These are phyloP conservation scores for Leishmania mexicana DNA, from an alignment of 208 protist genomes.

Conservation along the genomic window DNA sequence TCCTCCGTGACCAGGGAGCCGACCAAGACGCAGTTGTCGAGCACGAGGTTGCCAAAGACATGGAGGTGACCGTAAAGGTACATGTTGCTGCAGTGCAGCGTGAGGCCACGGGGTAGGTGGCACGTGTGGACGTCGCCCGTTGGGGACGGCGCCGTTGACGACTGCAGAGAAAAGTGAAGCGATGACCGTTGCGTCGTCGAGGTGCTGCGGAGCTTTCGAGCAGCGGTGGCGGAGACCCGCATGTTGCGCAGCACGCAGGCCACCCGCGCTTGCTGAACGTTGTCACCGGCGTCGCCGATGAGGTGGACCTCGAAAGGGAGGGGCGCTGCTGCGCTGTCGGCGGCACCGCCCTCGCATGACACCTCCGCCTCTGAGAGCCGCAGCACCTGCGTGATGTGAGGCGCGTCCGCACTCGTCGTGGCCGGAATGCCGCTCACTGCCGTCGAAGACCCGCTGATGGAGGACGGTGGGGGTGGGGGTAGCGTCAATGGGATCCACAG, in stretches of 20 bases:
- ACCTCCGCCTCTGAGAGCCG: slow-evolving; percentile 2
- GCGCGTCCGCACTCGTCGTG: background rate
- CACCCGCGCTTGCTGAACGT: slow-evolving; percentile 3
- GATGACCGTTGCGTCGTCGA: background rate
- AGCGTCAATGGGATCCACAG: slow-evolving; percentile 28
- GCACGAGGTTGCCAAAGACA: slow-evolving; percentile 52
- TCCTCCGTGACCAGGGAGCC: slow-evolving; percentile 55
- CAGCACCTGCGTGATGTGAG: background rate
- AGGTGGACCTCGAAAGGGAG: slow-evolving; percentile 20
- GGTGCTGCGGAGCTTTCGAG: background rate
- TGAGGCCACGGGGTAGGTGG: slow-evolving; percentile 41
- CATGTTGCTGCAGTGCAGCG: slow-evolving; percentile 47
- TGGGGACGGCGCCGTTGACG: slow-evolving; percentile 27
- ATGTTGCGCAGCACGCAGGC: slow-evolving; percentile 33
- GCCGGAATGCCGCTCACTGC: too few relatives aligned
- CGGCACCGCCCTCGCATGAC: background rate
- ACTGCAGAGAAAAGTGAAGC: slow-evolving; percentile 22
- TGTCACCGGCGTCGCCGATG: slow-evolving; percentile 3
- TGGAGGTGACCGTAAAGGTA: slow-evolving; percentile 59
- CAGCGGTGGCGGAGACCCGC: slow-evolving; percentile 11
- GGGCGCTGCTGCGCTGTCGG: background rate
- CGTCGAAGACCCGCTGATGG: background rate
- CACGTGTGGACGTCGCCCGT: slow-evolving; percentile 29
- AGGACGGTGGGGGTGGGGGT: background rate
- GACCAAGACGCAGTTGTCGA: slow-evolving; percentile 64